Conservation (phyloP, 176 grass and related monocot genomes). For the Tillandsia fasciculata region DNA sequence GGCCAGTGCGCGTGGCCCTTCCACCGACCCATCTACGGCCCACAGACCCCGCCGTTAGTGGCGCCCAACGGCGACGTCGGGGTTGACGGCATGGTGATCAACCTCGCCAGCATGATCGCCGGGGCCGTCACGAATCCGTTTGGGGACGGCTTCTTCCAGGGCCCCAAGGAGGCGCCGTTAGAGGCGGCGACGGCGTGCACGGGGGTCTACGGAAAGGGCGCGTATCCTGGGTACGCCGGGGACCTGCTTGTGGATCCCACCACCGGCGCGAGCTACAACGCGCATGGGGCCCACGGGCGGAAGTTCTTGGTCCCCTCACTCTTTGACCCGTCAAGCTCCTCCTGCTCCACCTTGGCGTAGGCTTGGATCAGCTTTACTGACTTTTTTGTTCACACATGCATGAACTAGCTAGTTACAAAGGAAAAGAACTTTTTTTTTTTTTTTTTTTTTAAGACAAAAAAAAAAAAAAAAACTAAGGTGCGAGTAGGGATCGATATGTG, state of each 20-base stretch:
- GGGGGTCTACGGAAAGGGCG: constrained; percentile 52
- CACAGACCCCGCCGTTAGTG: constrained; percentile 1
- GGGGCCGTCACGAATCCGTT: too few species aligned
- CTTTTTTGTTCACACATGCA: background rate
- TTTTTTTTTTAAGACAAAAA: too few species aligned
- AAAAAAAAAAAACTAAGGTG: too few species aligned
- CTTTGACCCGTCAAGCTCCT: constrained; percentile 47
- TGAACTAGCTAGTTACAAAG: background rate
- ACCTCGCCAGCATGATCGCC: too few species aligned
- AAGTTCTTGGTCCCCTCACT: constrained; percentile 67
- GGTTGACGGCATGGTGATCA: too few species aligned
- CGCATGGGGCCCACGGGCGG: constrained; percentile 49
- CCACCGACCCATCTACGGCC: too few species aligned
- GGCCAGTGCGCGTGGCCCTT: constrained; percentile 83
- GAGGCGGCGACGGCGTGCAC: constrained; percentile 71
- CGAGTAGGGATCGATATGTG: too few species aligned
- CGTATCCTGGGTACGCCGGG: constrained; percentile 64
- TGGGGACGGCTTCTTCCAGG: constrained; percentile 56
- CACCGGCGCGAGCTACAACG: constrained; percentile 70
- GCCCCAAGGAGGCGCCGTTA: constrained; percentile 44
- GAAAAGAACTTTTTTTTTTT: background rate
- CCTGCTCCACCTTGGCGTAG: constrained; percentile 59
- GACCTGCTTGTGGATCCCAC: constrained; percentile 39
- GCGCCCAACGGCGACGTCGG: too few species aligned
- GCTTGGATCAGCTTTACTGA: background rate